phyloP scores from a whole-genome alignment of 805 yeast species.

The Pichia nanzhaoensis region DNA sequence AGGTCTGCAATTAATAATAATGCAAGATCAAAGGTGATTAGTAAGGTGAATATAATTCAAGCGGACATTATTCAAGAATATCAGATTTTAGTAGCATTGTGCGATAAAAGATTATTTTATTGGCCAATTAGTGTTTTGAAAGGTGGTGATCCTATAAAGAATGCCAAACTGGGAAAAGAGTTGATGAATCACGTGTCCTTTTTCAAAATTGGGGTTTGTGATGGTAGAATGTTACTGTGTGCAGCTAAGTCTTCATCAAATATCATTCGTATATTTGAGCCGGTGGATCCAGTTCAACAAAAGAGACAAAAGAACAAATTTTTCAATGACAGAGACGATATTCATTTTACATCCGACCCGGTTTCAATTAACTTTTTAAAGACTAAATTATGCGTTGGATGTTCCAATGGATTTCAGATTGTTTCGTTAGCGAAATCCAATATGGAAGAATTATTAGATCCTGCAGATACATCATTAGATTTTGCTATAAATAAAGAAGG shows the following conservation, averaged over 20 bases:
- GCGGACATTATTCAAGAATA: slow-evolving; percentile 89
- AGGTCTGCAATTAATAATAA: slow-evolving; percentile 41
- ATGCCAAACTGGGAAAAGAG: slow-evolving; percentile 64
- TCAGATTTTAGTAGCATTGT: slow-evolving; percentile 68
- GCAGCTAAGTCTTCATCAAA: slow-evolving; percentile 84
- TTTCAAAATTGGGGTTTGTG: slow-evolving; percentile 89
- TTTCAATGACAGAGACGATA: slow-evolving; percentile 64
- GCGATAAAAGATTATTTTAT: slow-evolving; percentile 76
- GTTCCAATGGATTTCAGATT: slow-evolving; percentile 94
- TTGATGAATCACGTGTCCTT: slow-evolving; percentile 82
- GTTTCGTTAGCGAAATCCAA: slow-evolving; percentile 78
- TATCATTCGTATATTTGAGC: slow-evolving; percentile 77
- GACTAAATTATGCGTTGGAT: slow-evolving; percentile 87
- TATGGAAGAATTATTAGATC: slow-evolving; percentile 86
- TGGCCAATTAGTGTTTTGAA: slow-evolving; percentile 65
- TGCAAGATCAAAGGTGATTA: slow-evolving; percentile 55
- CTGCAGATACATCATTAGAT: slow-evolving; percentile 97
- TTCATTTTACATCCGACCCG: slow-evolving; percentile 81
- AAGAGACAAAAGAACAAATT: slow-evolving; percentile 63
- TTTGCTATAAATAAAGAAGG: slow-evolving; percentile 81
- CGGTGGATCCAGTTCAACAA: slow-evolving; percentile 64
- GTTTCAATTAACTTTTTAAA: slow-evolving; percentile 86
- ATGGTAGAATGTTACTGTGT: slow-evolving; percentile 81
- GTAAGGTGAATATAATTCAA: slow-evolving; percentile 75
- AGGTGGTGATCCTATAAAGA: slow-evolving; percentile 42